These are phyloP conservation scores for Aspergillus cavernicola DNA, from an alignment of 495 filamentous ascomycete species.

Conservation along the genomic window DNA sequence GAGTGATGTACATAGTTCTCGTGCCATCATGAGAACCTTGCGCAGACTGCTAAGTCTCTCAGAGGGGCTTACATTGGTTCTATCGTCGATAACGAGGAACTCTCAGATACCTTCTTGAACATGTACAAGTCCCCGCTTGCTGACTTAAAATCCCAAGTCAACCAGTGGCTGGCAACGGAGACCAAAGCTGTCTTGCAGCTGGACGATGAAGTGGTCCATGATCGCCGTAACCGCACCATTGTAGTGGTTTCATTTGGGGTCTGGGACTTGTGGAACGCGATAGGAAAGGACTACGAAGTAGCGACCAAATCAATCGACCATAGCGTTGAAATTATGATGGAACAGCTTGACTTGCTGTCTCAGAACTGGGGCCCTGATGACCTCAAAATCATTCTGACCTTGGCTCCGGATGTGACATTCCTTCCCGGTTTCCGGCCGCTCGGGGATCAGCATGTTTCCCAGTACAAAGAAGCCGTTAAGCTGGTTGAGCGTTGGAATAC, in stretches of 20 bases:
- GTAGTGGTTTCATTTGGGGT: conserved; percentile 47
- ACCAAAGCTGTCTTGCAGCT: conserved; percentile 17
- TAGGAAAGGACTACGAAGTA: conserved; percentile 28
- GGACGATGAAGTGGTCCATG: conserved; percentile 19
- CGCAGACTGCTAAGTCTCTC: conserved; percentile 32
- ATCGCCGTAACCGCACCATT: conserved; percentile 31
- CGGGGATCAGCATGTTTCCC: conserved; percentile 27
- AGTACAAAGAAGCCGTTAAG: conserved; percentile 39
- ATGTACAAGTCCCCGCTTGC: conserved; percentile 30
- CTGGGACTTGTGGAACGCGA: conserved; percentile 50
- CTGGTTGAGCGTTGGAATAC: conserved; percentile 45
- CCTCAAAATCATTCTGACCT: conserved; percentile 45
- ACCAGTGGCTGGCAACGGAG: conserved; percentile 40
- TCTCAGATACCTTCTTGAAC: conserved; percentile 20
- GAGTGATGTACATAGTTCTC: conserved; percentile 27
- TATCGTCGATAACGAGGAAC: conserved; percentile 40
- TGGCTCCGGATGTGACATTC: conserved; percentile 50
- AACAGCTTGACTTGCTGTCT: conserved; percentile 38
- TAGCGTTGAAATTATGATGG: conserved; percentile 43
- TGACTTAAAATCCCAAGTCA: conserved; percentile 42
- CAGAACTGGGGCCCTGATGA: conserved; percentile 35
- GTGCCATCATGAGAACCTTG: conserved; percentile 46
- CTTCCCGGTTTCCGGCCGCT: conserved; percentile 38
- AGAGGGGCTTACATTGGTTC: conserved; percentile 32
- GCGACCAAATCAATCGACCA: conserved; percentile 37